phyloP scores from a whole-genome alignment of 176 grass and related monocot species.

The Avena eriantha region DNA sequence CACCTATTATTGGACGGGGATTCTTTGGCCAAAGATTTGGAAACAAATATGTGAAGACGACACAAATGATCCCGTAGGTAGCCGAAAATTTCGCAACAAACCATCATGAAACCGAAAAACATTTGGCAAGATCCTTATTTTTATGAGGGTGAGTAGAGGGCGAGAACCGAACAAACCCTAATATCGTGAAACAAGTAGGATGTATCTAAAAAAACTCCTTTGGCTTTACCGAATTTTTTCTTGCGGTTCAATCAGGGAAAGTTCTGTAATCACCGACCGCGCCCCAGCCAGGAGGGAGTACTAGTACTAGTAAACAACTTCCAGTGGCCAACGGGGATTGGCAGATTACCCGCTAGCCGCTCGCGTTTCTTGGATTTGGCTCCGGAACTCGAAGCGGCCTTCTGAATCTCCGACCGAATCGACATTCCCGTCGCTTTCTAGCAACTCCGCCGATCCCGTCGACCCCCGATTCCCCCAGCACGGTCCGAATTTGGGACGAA shows the following conservation, averaged over 20 bases:
- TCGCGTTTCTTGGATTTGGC: constrained; percentile 31
- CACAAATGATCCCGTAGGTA: too few relatives aligned
- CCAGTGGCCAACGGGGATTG: constrained; percentile 4
- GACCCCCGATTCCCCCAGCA: neutral
- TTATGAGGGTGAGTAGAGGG: too few relatives aligned
- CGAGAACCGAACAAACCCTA: too few relatives aligned
- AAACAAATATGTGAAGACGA: too few relatives aligned
- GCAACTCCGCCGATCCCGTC: neutral
- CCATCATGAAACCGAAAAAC: too few relatives aligned
- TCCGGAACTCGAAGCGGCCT: constrained; percentile 30
- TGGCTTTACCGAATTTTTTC: neutral
- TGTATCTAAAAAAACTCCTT: neutral
- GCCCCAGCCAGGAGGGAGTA: too few relatives aligned
- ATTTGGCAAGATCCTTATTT: too few relatives aligned
- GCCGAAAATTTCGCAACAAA: too few relatives aligned
- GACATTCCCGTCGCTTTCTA: neutral
- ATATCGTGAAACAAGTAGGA: neutral
- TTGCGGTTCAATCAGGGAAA: neutral
- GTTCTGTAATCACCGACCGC: neutral
- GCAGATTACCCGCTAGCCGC: neutral
- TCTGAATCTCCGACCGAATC: constrained; percentile 16
- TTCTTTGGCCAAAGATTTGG: too few relatives aligned
- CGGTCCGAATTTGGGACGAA: neutral
- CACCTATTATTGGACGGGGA: too few relatives aligned
- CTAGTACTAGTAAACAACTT: neutral